A percentile compares a stretch with the other conserved stretches of the same genome.
phyloP scores from a whole-genome alignment of 1,284 basidiomycete genomes.

The Lignosus rhinocerotis region DNA sequence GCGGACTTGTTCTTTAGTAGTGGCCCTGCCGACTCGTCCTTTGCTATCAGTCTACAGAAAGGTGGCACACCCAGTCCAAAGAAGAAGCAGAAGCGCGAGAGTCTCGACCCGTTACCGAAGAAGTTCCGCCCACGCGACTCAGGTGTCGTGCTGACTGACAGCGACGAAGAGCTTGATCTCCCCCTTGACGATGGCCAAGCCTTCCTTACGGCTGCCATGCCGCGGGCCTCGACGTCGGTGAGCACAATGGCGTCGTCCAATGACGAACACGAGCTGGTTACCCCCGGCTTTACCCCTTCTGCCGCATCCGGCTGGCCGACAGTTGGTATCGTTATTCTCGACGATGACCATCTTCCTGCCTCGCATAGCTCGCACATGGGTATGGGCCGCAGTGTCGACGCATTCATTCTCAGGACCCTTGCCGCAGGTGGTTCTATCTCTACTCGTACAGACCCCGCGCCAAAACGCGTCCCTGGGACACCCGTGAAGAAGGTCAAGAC shows the following conservation, averaged over 20 bases:
- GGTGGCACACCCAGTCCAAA: slow-evolving; percentile 59
- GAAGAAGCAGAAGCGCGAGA: slow-evolving; percentile 39
- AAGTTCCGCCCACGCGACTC: slow-evolving; percentile 76
- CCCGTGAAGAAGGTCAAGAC: slow-evolving; percentile 75
- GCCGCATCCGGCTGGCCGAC: slow-evolving; percentile 63
- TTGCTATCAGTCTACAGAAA: slow-evolving; percentile 51
- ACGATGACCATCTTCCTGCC: slow-evolving; percentile 37
- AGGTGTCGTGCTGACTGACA: slow-evolving; percentile 60
- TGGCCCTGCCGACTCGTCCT: slow-evolving; percentile 44
- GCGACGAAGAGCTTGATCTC: slow-evolving; percentile 44
- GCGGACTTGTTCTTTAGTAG: slow-evolving; percentile 61
- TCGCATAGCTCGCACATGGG: slow-evolving; percentile 33
- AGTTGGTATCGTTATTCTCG: slow-evolving; percentile 42
- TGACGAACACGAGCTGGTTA: slow-evolving; percentile 61
- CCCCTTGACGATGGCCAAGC: slow-evolving; percentile 14
- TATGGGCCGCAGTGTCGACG: slow-evolving; percentile 51
- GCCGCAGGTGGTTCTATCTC: slow-evolving; percentile 52
- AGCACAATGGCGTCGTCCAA: slow-evolving; percentile 60
- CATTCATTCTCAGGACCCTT: slow-evolving; percentile 72
- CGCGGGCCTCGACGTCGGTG: slow-evolving; percentile 58
- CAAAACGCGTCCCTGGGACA: slow-evolving; percentile 72
- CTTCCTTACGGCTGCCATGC: slow-evolving; percentile 41
- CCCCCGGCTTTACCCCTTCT: slow-evolving; percentile 59
- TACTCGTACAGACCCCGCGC: slow-evolving; percentile 45
- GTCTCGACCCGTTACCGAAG: slow-evolving; percentile 47